These are phyloP conservation scores for Takashimella tepidaria DNA, from an alignment of 1,284 basidiomycete genomes.

Conservation along the genomic window DNA sequence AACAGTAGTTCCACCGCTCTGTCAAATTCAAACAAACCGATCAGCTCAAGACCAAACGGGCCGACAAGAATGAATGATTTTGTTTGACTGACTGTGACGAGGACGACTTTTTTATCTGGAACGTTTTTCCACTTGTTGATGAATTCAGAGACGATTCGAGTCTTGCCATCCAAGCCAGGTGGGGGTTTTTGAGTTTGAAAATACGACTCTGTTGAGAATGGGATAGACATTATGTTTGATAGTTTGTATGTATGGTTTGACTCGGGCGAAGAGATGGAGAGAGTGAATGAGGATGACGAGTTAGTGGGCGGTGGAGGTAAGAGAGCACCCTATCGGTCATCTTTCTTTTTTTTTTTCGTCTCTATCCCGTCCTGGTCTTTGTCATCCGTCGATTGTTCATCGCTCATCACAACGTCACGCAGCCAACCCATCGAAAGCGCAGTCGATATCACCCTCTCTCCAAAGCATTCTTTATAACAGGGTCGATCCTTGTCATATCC, in stretches of 20 bases:
- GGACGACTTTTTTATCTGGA: slow-evolving; percentile 69
- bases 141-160: slow-evolving; percentile 62
- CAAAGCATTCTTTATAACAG: background rate
- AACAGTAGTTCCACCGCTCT: slow-evolving; percentile 95
- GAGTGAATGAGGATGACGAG: too few species aligned
- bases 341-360: too few species aligned
- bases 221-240: slow-evolving; percentile 2
- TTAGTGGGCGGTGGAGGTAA: too few species aligned
- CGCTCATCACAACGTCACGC: too few species aligned
- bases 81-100: slow-evolving; percentile 78
- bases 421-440: too few species aligned
- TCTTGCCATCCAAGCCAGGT: slow-evolving; percentile 60
- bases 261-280: too few species aligned
- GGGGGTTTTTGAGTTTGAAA: slow-evolving; percentile 79
- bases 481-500: background rate
- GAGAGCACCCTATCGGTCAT: too few species aligned
- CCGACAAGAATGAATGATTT: too few species aligned
- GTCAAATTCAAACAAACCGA: too few species aligned
- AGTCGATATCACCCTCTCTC: background rate
- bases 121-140: slow-evolving; percentile 60
- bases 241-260: background rate
- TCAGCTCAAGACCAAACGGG: slow-evolving; percentile 5
- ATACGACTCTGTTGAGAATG: slow-evolving; percentile 77
- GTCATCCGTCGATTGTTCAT: too few species aligned
- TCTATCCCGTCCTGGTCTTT: too few species aligned